A percentile compares a stretch with the other conserved stretches of the same genome.
These are phyloP conservation scores for Carex pumila DNA, from an alignment of 176 grass and related monocot genomes.

Conservation along the genomic window DNA sequence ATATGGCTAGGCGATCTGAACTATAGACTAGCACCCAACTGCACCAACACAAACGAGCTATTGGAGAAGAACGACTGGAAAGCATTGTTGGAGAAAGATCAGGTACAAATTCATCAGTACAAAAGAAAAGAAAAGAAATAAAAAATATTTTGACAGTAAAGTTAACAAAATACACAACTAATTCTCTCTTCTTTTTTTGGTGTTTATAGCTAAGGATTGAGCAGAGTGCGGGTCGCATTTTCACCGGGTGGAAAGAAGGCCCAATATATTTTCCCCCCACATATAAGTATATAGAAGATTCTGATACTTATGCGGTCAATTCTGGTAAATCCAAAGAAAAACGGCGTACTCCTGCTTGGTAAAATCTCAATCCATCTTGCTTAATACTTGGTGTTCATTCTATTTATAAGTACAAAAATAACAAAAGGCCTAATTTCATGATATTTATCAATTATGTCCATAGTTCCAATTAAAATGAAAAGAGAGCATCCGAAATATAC, in stretches of 20 bases:
- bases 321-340: constrained; percentile 35
- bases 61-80: constrained; percentile 56
- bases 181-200: neutral
- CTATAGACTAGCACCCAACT: constrained; percentile 39
- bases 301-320: constrained; percentile 59
- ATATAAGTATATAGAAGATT: constrained; percentile 75
- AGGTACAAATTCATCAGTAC: constrained; percentile 19
- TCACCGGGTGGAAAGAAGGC: constrained; percentile 79
- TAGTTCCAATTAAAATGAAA: neutral
- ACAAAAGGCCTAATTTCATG: neutral
- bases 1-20: constrained; percentile 93
- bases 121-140: neutral
- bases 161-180: neutral
- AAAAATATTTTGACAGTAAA: neutral
- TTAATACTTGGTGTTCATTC: neutral
- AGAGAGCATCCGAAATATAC: neutral
- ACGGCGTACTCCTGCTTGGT: constrained; percentile 81
- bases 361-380: constrained; percentile 7
- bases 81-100: constrained; percentile 57
- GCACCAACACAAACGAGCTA: constrained; percentile 21
- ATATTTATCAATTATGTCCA: neutral
- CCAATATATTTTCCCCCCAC: constrained; percentile 73
- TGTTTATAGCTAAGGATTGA: constrained; percentile 45
- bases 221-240: constrained; percentile 59
- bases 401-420: neutral